Base-by-base conservation (phyloP, 805 yeast species). In the Osmozyma mogii region DNA sequence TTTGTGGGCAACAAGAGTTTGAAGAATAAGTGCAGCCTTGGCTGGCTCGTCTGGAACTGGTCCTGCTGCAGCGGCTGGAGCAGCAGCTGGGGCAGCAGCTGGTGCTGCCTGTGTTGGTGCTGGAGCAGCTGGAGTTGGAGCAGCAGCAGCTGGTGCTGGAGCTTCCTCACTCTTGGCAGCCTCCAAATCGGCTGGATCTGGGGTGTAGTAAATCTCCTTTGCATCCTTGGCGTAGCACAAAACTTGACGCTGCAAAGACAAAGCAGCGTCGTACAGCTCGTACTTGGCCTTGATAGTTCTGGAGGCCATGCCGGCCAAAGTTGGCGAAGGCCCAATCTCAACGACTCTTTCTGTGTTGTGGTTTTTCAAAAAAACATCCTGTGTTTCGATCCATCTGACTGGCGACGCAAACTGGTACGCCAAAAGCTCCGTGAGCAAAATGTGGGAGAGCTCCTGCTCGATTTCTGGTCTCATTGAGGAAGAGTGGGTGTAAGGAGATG, bases 351-450 rank as follows among this genome's bases (percentile, higher is more conserved):
- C 98, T 38, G 96, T 82, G 63, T 89, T 87, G 74, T 76, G 81
- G 48, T 87, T 92, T 58, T 84, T 83, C 56, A 92, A 74, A 56
- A 92, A 83, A 35, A 92, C 97, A 67, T 92, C 98, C 65, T 92
- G 99, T 39, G 98, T 92, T 59, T 94, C 98, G 58, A 94, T 92
- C 97, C 99, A 92, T 72, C 97, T 79, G 43, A 92, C 99, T 27
- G 99, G 98, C 39, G 96, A 88, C 28, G 99, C 99, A 53, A 92
- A 92, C 64, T 92, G 99, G 66, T 88, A 92, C 31, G 98, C 97
- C 65, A 92, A 72, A 47, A 92, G 77, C 72, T 92, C 99, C 16
- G 96, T 87, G 56, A 92, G 72, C 43, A 92, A 70, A 44, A 84
- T 79, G 58, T 92, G 97, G 45, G 98, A 94, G 44, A 92, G 75